A percentile compares a stretch with the other conserved stretches of the same genome.
Conservation (phyloP, 2,329 filamentous ascomycete species). For the Ophiostoma novo-ulmi region DNA sequence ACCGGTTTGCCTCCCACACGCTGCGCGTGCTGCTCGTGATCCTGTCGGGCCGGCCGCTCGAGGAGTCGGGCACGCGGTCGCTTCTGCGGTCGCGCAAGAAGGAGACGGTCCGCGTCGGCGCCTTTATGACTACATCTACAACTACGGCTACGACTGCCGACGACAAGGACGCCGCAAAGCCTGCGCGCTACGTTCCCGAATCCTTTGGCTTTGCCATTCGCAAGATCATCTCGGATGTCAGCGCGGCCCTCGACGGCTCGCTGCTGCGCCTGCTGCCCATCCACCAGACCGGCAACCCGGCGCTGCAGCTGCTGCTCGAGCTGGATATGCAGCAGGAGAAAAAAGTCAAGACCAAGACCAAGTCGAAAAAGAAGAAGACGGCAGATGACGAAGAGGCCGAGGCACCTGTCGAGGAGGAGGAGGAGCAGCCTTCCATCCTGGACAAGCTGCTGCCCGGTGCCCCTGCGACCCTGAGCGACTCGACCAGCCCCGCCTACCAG, state of each 20-base stretch:
- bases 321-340: constrained; percentile 73
- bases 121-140: constrained; percentile 42
- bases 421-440: constrained; percentile 50
- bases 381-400: constrained; percentile 26
- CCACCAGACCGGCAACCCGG: constrained; percentile 86
- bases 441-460: constrained; percentile 73
- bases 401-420: constrained; percentile 22
- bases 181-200: constrained; percentile 58
- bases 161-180: too few species aligned
- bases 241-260: constrained; percentile 68
- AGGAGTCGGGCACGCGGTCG: constrained; percentile 62
- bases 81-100: constrained; percentile 91
- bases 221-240: constrained; percentile 75
- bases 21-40: constrained; percentile 81
- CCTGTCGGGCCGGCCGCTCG: constrained; percentile 74
- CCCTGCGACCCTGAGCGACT: constrained; percentile 63
- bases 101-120: constrained; percentile 65
- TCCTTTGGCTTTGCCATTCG: constrained; percentile 72
- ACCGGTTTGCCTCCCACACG: constrained; percentile 84
- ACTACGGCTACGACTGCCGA: constrained; percentile 18
- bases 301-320: constrained; percentile 83
- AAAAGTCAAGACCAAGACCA: constrained; percentile 47
- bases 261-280: constrained; percentile 78
- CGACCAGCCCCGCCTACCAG: constrained; percentile 63
- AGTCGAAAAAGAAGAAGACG: constrained; percentile 32